phyloP scores from a whole-genome alignment of 2,329 filamentous ascomycete species.

The Venturia effusa region DNA sequence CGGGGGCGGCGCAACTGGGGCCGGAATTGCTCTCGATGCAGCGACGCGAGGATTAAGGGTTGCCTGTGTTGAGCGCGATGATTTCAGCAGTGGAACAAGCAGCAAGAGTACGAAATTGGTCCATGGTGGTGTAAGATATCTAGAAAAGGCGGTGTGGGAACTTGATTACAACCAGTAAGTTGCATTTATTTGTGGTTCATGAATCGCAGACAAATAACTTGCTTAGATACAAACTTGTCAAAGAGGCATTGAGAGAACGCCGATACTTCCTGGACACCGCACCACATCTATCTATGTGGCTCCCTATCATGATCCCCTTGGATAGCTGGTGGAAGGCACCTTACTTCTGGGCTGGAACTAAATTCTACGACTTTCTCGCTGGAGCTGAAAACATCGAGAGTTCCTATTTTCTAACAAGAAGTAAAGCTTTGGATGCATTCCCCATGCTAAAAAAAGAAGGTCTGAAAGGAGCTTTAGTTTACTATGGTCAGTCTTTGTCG shows the following conservation, averaged over 20 bases:
- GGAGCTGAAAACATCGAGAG: slow-evolving; percentile 80
- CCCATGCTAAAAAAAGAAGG: slow-evolving; percentile 77
- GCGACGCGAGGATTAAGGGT: slow-evolving; percentile 70
- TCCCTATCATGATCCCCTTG: slow-evolving; percentile 74
- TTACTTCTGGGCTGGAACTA: slow-evolving; percentile 68
- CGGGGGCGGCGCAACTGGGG: slow-evolving; percentile 67
- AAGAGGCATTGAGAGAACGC: slow-evolving; percentile 70
- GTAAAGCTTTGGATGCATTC: slow-evolving; percentile 76
- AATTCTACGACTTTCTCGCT: slow-evolving; percentile 76
- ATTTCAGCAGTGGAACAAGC: slow-evolving; percentile 72
- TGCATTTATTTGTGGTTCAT: background rate
- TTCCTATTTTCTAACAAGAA: slow-evolving; percentile 78
- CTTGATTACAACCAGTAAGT: slow-evolving; percentile 67
- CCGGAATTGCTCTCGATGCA: slow-evolving; percentile 72
- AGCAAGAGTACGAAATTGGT: slow-evolving; percentile 84
- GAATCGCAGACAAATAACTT: background rate
- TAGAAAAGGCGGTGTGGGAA: slow-evolving; percentile 80
- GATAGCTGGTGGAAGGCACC: slow-evolving; percentile 77
- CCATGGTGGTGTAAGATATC: slow-evolving; percentile 72
- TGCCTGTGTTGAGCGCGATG: slow-evolving; percentile 70
- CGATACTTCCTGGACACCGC: slow-evolving; percentile 77
- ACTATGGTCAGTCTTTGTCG: slow-evolving; percentile 51
- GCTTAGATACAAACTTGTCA: slow-evolving; percentile 54
- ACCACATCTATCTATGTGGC: slow-evolving; percentile 68
- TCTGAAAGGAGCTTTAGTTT: slow-evolving; percentile 71